Conservation (phyloP, 371 early-diverging fungal genomes). For the Enterospora canceri region DNA sequence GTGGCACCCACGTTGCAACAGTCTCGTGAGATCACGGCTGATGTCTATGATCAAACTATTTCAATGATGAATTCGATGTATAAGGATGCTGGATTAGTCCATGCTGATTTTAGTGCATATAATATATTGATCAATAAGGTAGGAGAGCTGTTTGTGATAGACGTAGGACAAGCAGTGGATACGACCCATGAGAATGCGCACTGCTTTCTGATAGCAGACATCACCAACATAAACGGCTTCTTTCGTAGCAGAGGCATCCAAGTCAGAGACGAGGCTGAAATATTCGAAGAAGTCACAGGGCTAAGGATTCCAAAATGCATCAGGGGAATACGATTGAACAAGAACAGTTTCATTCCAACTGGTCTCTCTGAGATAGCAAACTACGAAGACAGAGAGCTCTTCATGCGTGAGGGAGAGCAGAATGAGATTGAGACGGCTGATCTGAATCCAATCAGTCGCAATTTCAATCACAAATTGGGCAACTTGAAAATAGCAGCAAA, state of each 20-base stretch:
- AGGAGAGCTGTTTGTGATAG: slow-evolving; percentile 63
- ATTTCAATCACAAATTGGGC: slow-evolving; percentile 5
- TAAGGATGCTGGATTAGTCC: slow-evolving; percentile 79
- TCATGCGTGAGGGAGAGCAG: slow-evolving; percentile 5
- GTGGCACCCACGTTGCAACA: slow-evolving; percentile 60
- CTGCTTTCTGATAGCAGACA: slow-evolving; percentile 85
- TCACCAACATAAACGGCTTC: slow-evolving; percentile 80
- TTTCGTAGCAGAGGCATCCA: slow-evolving; percentile 60
- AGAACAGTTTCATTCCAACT: slow-evolving; percentile 40
- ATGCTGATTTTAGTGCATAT: slow-evolving; percentile 96
- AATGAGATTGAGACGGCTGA: too few relatives aligned
- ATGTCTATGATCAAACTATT: slow-evolving; percentile 71
- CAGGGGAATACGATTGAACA: slow-evolving; percentile 30
- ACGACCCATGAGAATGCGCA: slow-evolving; percentile 93
- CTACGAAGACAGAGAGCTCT: slow-evolving; percentile 34
- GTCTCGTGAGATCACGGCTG: slow-evolving; percentile 60
- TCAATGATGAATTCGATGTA: slow-evolving; percentile 79
- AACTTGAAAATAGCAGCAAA: slow-evolving; percentile 3
- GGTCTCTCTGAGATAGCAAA: slow-evolving; percentile 37
- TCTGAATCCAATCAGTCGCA: slow-evolving; percentile 2
- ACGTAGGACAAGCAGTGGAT: slow-evolving; percentile 96
- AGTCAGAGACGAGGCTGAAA: slow-evolving; percentile 19
- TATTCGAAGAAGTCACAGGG: slow-evolving; percentile 48
- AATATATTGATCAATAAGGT: slow-evolving; percentile 64
- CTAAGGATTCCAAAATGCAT: slow-evolving; percentile 36